Percentiles rank a stretch among this genome's conserved stretches.
These are phyloP conservation scores for Oryza glumipatula DNA, from an alignment of 176 grass and related monocot species.

Conservation along the genomic window DNA sequence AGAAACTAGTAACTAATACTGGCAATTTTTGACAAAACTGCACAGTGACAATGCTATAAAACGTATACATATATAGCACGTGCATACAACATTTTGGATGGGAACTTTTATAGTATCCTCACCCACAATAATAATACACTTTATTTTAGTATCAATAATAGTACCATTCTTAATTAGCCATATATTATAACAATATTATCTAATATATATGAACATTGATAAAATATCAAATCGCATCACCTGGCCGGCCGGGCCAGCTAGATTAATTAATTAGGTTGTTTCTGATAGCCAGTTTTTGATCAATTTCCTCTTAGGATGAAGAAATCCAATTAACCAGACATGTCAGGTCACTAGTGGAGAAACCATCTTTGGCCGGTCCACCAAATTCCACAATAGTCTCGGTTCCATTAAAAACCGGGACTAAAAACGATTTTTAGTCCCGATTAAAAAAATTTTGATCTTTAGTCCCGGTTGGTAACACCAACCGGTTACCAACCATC, in stretches of 20 bases:
- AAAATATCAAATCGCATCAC: background rate
- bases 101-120: background rate
- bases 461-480: no score
- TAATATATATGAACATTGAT: background rate
- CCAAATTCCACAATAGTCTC: no score
- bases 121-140: conserved; percentile 14
- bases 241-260: background rate
- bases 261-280: background rate
- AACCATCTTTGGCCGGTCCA: no score
- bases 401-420: no score
- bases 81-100: background rate
- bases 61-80: background rate
- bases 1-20: background rate
- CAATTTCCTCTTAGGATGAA: background rate
- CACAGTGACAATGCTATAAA: background rate
- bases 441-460: no score
- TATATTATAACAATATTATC: background rate
- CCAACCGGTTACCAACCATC: no score
- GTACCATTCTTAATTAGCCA: background rate
- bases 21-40: background rate
- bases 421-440: no score
- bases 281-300: background rate
- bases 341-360: background rate
- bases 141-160: background rate
- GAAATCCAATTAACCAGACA: background rate